Base-by-base conservation (phyloP, 2,329 filamentous ascomycete species). In the Didymella sp. region DNA sequence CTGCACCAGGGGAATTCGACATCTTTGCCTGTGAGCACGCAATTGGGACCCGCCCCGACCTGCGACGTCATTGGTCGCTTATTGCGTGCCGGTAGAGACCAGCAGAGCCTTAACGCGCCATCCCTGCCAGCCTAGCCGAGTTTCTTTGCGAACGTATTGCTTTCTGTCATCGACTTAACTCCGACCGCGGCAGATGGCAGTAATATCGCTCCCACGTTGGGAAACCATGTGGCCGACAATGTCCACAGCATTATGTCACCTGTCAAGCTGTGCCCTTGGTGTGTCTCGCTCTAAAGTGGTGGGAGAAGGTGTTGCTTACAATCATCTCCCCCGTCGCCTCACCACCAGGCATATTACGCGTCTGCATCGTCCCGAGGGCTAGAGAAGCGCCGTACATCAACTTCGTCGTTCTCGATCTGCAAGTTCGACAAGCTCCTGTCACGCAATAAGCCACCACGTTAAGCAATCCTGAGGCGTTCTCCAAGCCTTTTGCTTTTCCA, bases 11-110 rank as follows among this genome's bases (percentile, higher is more conserved):
- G 41, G 51, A 66, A 71, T 58, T 68, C 72, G 71, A 73, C 72
- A 74, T 74, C 66, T 62, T 40, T 58, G 46, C 56, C 56, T 49
- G 59, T 60, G 67, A 74, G 72, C 72, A 74, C 72, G 72, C 72
- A 71, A 74, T 74, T 54, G 48, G n/a, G 42, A 50, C 27, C 38
- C 38, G 19, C 41, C 22, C 7, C 8, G 8, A 28, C 44, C 19
- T 22, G 47, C 44, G n/a, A 35, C 46, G 17, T 47, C 33, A 72
- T 73, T 72, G 72, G 72, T 31, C 48, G 43, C 51, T 49, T 51
- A 48, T 46, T 25, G 37, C 47, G 46, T 57, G 42, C 53, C 45
- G 56, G 52, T 57, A 58, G 57, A 56, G 44, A 49, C 61, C 60
- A 63, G 62, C 59, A 61, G 61, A 63, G 56, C 60, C 56, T 66